Percentiles rank a stretch among this genome's conserved stretches.
phyloP scores from a whole-genome alignment of 2,329 filamentous ascomycete species.

The Meredithiella fracta region DNA sequence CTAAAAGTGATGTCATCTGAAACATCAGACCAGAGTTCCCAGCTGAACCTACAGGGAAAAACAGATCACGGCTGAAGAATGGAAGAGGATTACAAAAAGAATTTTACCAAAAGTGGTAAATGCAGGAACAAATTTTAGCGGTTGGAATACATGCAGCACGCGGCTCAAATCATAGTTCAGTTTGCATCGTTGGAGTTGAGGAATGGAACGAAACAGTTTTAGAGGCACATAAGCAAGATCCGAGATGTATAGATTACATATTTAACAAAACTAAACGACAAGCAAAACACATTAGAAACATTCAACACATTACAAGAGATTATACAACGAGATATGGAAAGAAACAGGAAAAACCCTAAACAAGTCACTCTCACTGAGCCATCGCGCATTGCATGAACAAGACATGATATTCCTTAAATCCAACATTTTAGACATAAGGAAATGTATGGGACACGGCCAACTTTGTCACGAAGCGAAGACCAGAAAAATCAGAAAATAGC shows the following conservation, averaged over 20 bases:
- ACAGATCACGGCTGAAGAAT: not conserved
- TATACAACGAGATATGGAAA: not conserved
- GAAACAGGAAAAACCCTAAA: not conserved
- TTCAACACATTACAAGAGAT: not conserved
- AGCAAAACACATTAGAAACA: not conserved
- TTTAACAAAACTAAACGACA: not conserved
- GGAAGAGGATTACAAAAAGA: not conserved
- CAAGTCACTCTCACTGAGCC: not conserved
- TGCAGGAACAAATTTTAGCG: not conserved
- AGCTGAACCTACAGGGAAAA: no score
- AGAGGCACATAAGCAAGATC: not conserved
- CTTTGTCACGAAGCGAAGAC: constrained; percentile 1
- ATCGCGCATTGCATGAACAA: not conserved
- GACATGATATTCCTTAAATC: not conserved
- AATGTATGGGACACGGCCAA: not conserved
- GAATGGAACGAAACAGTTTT: no score
- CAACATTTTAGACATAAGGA: not conserved
- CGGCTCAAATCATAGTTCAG: no score
- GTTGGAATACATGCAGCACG: not conserved
- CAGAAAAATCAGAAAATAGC: not conserved
- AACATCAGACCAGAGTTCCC: no score
- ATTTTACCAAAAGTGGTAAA: not conserved
- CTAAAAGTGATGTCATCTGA: no score
- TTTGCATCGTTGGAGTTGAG: no score
- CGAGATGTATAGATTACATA: not conserved